phyloP scores from a whole-genome alignment of 257 asterid genomes.

The Nicotiana tabacum region DNA sequence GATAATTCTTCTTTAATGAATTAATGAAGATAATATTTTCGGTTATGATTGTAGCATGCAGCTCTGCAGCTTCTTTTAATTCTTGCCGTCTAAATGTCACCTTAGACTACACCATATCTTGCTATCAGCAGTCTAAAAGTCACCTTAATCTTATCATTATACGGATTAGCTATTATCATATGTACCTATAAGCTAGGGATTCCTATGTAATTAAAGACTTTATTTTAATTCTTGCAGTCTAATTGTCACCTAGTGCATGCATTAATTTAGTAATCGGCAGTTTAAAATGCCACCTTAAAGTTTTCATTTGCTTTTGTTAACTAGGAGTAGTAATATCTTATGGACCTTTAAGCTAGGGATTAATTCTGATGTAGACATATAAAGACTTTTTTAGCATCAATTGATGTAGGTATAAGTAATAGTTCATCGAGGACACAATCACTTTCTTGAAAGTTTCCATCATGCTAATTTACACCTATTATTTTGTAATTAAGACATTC shows the following conservation, averaged over 20 bases:
- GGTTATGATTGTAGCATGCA: not conserved
- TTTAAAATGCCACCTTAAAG: not conserved
- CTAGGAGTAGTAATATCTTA: not conserved
- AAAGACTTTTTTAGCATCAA: not conserved
- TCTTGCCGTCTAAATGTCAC: not conserved
- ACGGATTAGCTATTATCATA: not conserved
- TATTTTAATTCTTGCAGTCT: not conserved
- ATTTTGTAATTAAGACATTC: not conserved
- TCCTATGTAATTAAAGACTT: not conserved
- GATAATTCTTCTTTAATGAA: too few species aligned
- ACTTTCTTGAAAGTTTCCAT: not conserved
- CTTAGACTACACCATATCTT: not conserved
- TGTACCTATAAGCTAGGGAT: not conserved
- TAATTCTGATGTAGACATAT: not conserved
- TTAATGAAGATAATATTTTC: too few species aligned
- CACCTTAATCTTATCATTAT: not conserved
- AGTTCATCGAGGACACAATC: not conserved
- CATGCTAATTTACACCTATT: not conserved
- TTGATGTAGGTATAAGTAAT: not conserved
- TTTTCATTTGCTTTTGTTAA: not conserved
- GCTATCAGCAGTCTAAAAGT: not conserved
- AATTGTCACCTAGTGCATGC: not conserved
- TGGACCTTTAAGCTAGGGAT: not conserved
- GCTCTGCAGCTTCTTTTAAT: not conserved
- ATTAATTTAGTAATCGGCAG: not conserved